Conservation (phyloP, 352 stramenopile genomes). For the Saprolegnia parasitica region DNA sequence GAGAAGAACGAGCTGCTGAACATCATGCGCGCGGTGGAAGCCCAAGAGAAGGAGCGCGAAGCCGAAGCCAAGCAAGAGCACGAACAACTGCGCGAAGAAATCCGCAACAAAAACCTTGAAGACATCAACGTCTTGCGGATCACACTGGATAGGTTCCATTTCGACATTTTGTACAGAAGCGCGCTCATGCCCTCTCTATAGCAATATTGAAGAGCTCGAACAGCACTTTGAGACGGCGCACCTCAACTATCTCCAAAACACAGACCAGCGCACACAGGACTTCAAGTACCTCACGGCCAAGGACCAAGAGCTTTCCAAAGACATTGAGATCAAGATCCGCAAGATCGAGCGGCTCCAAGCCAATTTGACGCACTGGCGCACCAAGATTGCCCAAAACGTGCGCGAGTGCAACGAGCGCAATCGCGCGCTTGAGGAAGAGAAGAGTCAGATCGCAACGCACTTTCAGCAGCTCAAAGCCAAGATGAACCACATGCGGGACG, state of each 20-base stretch:
- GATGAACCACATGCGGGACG: slow-evolving; percentile 86
- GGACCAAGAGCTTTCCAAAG: slow-evolving; percentile 88
- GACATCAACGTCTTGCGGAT: slow-evolving; percentile 93
- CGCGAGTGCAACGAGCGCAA: slow-evolving; percentile 89
- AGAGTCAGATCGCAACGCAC: slow-evolving; percentile 73
- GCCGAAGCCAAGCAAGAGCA: slow-evolving; percentile 70
- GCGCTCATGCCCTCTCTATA: background rate
- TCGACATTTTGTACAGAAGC: background rate
- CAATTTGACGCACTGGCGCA: slow-evolving; percentile 85
- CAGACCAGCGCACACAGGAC: slow-evolving; percentile 89
- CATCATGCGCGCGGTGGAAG: slow-evolving; percentile 83
- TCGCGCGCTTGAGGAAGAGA: slow-evolving; percentile 84
- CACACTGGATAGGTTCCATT: slow-evolving; percentile 72
- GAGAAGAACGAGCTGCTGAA: slow-evolving; percentile 76
- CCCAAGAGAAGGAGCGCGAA: slow-evolving; percentile 76
- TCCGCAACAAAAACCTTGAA: slow-evolving; percentile 93
- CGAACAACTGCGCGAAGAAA: slow-evolving; percentile 89
- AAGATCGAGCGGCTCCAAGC: slow-evolving; percentile 91
- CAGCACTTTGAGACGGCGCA: slow-evolving; percentile 92
- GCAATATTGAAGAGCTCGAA: slow-evolving; percentile 91
- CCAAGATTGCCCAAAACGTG: slow-evolving; percentile 89
- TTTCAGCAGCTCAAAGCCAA: slow-evolving; percentile 86
- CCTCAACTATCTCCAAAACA: slow-evolving; percentile 91
- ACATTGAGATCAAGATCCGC: slow-evolving; percentile 92
- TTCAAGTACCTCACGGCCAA: slow-evolving; percentile 93